Conservation (phyloP, 108 stramenopile genomes). For the Asterionellopsis glacialis region DNA sequence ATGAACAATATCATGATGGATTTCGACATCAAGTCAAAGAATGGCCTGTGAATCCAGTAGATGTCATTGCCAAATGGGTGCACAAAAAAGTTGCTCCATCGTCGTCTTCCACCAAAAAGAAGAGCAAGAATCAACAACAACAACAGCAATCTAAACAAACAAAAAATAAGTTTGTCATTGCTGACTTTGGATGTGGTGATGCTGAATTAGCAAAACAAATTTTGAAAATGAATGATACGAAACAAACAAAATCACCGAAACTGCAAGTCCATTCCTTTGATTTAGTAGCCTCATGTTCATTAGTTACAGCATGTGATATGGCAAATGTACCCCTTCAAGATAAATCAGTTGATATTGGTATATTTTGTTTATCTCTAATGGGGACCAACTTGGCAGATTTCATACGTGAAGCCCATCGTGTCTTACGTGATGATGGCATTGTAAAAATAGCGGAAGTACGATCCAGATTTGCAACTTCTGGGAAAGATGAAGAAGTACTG, state of each 20-base stretch:
- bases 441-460: conserved; percentile 95
- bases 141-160: conserved; percentile 6
- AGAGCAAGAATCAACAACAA: conserved; percentile 1
- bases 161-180: conserved; percentile 45
- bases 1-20: conserved; percentile 95
- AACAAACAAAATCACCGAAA: conserved; percentile 8
- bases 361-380: conserved; percentile 98
- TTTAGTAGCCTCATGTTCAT: conserved; percentile 79
- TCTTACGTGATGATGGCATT: conserved; percentile 74
- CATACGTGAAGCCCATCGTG: conserved; percentile 89
- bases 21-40: conserved; percentile 91
- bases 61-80: conserved; percentile 83
- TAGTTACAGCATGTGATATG: conserved; percentile 96
- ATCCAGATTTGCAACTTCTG: conserved; percentile 82
- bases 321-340: conserved; percentile 85
- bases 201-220: conserved; percentile 86
- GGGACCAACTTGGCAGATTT: conserved; percentile 94
- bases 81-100: neutral
- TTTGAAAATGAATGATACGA: conserved; percentile 14
- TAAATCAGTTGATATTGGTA: conserved; percentile 85
- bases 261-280: conserved; percentile 94
- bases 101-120: neutral
- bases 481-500: conserved; percentile 35
- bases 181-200: conserved; percentile 99
- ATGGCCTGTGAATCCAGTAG: conserved; percentile 98